Evolutionary conservation across 345 rosid species (phyloP).

Genomic region (Arabis alpina): DNA sequence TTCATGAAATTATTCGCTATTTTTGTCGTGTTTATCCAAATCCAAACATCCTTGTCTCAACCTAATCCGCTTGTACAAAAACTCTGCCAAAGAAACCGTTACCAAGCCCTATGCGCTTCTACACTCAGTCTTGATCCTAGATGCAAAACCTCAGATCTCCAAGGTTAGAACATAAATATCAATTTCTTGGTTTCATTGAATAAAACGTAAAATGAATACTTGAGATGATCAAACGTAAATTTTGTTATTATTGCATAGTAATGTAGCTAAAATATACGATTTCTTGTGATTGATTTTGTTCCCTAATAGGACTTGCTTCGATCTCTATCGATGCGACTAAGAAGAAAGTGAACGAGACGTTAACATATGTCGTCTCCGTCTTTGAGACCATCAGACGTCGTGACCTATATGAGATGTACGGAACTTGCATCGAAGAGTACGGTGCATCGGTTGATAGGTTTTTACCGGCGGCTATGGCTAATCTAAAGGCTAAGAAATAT

Average conservation of each 20-base stretch:
- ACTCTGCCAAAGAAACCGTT: slow-evolving; percentile 33
- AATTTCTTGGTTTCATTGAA: background rate
- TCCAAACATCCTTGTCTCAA: slow-evolving; percentile 27
- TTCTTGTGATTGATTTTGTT: background rate
- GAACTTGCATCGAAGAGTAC: slow-evolving; percentile 38
- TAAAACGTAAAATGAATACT: too few species aligned
- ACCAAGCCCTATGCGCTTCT: slow-evolving; percentile 30
- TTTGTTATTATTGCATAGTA: slow-evolving; percentile 2
- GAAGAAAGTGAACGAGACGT: slow-evolving; percentile 19
- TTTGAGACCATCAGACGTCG: background rate
- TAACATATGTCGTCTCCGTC: background rate
- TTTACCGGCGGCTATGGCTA: slow-evolving; percentile 20
- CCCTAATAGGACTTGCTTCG: slow-evolving; percentile 19
- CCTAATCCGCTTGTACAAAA: slow-evolving; percentile 12
- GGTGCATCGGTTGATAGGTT: slow-evolving; percentile 10
- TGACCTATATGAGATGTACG: background rate
- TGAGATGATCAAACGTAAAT: background rate
- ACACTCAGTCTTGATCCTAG: slow-evolving; percentile 34
- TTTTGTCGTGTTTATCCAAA: slow-evolving; percentile 23
- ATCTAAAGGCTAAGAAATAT: slow-evolving; percentile 30
- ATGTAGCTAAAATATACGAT: slow-evolving; percentile 9
- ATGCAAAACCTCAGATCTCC: slow-evolving; percentile 31
- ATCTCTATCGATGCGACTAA: slow-evolving; percentile 34
- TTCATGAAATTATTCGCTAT: slow-evolving; percentile 20
- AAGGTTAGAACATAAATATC: slow-evolving; percentile 14